A percentile compares a stretch with the other conserved stretches of the same genome.
Evolutionary conservation across 2,329 filamentous ascomycete genomes (phyloP).

Genomic region (Herpotrichia juniperi): DNA sequence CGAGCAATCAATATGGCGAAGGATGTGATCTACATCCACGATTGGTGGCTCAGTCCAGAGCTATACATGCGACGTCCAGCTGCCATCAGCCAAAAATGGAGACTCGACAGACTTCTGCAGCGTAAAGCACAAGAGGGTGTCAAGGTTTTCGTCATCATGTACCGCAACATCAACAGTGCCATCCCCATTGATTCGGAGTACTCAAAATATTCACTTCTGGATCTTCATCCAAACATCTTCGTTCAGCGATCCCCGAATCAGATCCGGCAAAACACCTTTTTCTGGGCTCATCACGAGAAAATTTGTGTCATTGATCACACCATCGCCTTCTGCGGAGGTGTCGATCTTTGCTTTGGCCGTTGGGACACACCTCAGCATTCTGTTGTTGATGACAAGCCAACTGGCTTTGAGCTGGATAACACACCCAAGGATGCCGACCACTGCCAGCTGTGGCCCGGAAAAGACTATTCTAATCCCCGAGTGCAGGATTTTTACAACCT

Average conservation of each 20-base stretch:
- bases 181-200: constrained; percentile 98
- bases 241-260: constrained; percentile 97
- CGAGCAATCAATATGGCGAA: constrained; percentile 95
- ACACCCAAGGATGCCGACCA: constrained; percentile 87
- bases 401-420: constrained; percentile 81
- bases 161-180: constrained; percentile 95
- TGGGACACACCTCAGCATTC: constrained; percentile 97
- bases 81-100: constrained; percentile 97
- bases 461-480: constrained; percentile 96
- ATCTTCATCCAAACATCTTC: constrained; percentile 94
- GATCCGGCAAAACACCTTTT: constrained; percentile 98
- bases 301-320: constrained; percentile 97
- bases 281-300: constrained; percentile 99
- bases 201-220: constrained; percentile 93
- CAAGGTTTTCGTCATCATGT: constrained; percentile 97
- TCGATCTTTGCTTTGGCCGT: constrained; percentile 94
- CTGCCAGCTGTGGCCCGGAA: constrained; percentile 95
- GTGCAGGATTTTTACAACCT: constrained; percentile 94
- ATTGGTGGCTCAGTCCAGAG: constrained; percentile 98
- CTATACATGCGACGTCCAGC: constrained; percentile 93
- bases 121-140: constrained; percentile 93
- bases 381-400: constrained; percentile 90
- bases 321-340: constrained; percentile 91
- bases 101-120: constrained; percentile 89
- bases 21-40: constrained; percentile 98